A percentile compares a stretch with the other conserved stretches of the same genome.
Conservation (phyloP, 768 basidiomycete genomes). For the Russula olivacea region DNA sequence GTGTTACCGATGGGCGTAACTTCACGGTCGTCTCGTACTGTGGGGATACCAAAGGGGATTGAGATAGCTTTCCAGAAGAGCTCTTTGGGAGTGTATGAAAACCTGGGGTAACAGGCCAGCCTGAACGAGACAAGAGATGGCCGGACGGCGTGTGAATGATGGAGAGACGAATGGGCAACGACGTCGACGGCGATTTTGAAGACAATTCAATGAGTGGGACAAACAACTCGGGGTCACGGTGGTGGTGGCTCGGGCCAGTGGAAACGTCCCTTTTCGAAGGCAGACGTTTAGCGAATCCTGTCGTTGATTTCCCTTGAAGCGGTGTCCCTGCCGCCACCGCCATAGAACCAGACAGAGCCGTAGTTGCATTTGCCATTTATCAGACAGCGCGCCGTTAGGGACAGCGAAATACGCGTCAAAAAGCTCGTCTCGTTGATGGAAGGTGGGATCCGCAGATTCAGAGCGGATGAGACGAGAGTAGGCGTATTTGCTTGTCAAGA, state of each 20-base stretch:
- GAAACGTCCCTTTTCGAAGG: neutral
- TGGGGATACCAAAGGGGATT: neutral
- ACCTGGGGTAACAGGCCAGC: neutral
- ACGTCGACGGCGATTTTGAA: neutral
- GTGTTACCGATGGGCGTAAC: neutral
- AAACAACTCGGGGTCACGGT: neutral
- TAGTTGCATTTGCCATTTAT: neutral
- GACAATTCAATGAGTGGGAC: neutral
- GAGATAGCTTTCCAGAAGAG: neutral
- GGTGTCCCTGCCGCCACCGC: neutral
- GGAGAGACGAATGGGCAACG: neutral
- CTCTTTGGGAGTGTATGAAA: neutral
- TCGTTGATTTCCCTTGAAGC: neutral
- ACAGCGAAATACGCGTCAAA: neutral
- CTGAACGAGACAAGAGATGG: neutral
- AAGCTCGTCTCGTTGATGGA: neutral
- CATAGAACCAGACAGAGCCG: neutral
- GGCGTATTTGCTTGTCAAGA: neutral
- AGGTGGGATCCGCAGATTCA: neutral
- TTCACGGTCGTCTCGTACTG: neutral
- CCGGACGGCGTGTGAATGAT: neutral
- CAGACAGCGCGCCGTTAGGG: neutral
- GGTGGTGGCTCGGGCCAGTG: neutral
- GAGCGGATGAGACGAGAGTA: neutral
- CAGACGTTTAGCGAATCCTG: neutral